Evolutionary conservation across 2,329 filamentous ascomycete genomes (phyloP).

Genomic region (Dothistroma septosporum): DNA sequence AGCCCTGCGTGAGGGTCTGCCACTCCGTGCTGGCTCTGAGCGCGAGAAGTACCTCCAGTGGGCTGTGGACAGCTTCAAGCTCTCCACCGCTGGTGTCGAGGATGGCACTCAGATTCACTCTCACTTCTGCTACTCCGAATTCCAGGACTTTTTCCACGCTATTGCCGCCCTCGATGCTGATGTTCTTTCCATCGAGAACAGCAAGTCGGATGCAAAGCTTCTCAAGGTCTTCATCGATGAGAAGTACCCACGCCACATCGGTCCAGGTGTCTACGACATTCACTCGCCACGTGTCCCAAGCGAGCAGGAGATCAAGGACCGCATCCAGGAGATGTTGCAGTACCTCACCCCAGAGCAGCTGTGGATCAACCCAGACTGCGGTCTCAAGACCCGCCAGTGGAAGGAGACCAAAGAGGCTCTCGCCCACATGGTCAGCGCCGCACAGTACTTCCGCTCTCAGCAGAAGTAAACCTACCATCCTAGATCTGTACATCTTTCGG

Average conservation of each 20-base stretch:
- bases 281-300: conserved; percentile 96
- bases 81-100: conserved; percentile 86
- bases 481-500: not conserved
- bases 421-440: conserved; percentile 94
- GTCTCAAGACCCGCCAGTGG: conserved; percentile 99
- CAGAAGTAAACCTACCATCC: conserved; percentile 23
- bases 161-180: conserved; percentile 97
- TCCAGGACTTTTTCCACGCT: conserved; percentile 99
- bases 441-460: conserved; percentile 87
- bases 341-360: conserved; percentile 96
- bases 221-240: conserved; percentile 98
- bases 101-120: conserved; percentile 99
- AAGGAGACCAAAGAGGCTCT: conserved; percentile 96
- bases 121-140: conserved; percentile 99
- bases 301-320: conserved; percentile 97
- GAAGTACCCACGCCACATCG: conserved; percentile 96
- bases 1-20: conserved; percentile 97
- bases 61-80: conserved; percentile 97
- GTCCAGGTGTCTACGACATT: conserved; percentile 96
- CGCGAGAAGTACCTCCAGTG: conserved; percentile 95
- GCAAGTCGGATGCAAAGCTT: conserved; percentile 99
- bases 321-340: conserved; percentile 95
- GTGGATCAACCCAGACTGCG: conserved; percentile 99
- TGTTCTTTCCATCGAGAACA: conserved; percentile 99
- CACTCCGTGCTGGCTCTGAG: conserved; percentile 88